Conservation (phyloP, 2,329 filamentous ascomycete genomes). For the Aureobasidium namibiae region DNA sequence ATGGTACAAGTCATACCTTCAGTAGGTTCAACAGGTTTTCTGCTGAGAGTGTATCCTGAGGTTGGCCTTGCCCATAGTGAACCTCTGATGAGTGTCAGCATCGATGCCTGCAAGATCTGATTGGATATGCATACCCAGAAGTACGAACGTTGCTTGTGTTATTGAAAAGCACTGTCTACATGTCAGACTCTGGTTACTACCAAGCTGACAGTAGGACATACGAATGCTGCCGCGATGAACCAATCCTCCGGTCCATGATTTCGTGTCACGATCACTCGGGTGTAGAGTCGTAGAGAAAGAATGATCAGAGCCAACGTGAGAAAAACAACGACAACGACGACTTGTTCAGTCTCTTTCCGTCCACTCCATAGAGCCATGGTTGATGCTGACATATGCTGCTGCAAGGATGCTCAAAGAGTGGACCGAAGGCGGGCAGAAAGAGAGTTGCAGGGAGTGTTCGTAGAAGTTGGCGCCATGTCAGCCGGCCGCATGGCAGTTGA, state of each 20-base stretch:
- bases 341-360: neutral
- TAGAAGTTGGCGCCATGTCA: neutral
- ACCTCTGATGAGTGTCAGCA: neutral
- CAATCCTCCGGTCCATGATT: conserved; percentile 14
- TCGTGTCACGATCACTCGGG: conserved; percentile 8
- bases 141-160: neutral
- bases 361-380: neutral
- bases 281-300: conserved; percentile 13
- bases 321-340: conserved; percentile 9
- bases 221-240: conserved; percentile 12
- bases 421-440: neutral
- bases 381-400: neutral
- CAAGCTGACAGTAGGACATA: neutral
- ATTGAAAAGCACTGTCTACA: neutral
- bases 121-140: neutral
- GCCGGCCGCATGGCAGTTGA: conserved; percentile 3
- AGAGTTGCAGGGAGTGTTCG: neutral
- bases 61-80: neutral
- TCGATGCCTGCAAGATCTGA: neutral
- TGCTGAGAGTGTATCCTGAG: neutral
- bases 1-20: neutral
- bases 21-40: neutral
- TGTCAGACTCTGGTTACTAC: neutral
- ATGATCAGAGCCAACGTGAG: conserved; percentile 7
- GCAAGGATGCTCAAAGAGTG: neutral